phyloP scores from a whole-genome alignment of 2,329 filamentous ascomycete species.

The Claviceps citrina region DNA sequence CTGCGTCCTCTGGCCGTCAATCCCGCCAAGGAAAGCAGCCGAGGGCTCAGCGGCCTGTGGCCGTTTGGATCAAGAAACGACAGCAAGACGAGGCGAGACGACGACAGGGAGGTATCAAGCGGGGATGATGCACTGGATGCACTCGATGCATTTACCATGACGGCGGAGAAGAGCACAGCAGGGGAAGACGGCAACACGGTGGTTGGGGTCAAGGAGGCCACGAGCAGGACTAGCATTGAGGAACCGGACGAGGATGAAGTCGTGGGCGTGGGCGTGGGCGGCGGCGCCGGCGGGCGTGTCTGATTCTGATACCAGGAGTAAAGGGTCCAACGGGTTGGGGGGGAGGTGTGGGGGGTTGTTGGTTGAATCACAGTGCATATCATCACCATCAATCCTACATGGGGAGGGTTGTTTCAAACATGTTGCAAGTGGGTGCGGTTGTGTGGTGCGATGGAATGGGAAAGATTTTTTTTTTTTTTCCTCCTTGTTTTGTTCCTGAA shows the following conservation, averaged over 20 bases:
- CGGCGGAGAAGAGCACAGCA: constrained; percentile 1
- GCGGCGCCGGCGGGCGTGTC: not conserved
- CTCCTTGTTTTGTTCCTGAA: no score
- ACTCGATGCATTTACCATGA: not conserved
- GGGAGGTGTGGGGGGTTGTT: no score
- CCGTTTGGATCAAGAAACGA: constrained; percentile 34
- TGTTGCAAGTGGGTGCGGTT: no score
- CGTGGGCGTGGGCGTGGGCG: constrained; percentile 17
- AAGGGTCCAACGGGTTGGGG: no score
- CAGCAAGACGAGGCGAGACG: constrained; percentile 14
- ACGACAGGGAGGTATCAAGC: constrained; percentile 16
- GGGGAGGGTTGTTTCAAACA: no score
- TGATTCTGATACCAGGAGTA: not conserved
- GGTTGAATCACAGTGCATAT: no score
- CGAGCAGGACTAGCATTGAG: constrained; percentile 41
- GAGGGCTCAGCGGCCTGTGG: constrained; percentile 39
- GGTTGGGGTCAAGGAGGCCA: constrained; percentile 38
- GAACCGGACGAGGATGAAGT: constrained; percentile 41
- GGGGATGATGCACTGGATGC: constrained; percentile 6
- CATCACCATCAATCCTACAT: no score
- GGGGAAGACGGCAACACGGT: constrained; percentile 26
- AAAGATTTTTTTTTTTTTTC: no score
- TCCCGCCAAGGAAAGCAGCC: constrained; percentile 26
- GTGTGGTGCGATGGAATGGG: no score
- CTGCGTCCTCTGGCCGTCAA: constrained; percentile 41